Conservation (phyloP, 345 rosid species). For the Microcos paniculata region DNA sequence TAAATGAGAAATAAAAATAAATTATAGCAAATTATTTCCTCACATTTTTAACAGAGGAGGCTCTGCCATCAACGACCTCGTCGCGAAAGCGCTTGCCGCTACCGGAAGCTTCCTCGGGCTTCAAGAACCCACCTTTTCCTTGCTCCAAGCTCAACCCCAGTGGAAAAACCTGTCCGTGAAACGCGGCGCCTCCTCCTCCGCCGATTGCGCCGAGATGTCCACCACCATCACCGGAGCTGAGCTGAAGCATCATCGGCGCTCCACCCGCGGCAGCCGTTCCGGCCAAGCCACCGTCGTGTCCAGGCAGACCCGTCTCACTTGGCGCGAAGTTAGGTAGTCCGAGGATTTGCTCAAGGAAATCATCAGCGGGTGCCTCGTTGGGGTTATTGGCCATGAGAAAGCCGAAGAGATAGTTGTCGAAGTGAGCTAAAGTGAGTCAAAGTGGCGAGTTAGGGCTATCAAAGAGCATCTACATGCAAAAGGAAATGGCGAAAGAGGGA, state of each 20-base stretch:
- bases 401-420: not conserved
- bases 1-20: not conserved
- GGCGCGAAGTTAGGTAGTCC: slow-evolving; percentile 68
- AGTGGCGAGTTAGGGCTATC: slow-evolving; percentile 18
- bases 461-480: slow-evolving; percentile 44
- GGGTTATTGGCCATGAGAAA: slow-evolving; percentile 77
- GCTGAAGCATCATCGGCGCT: slow-evolving; percentile 85
- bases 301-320: slow-evolving; percentile 52
- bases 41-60: slow-evolving; percentile 68
- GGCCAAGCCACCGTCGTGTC: slow-evolving; percentile 44
- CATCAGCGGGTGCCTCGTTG: slow-evolving; percentile 65
- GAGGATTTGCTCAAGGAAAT: slow-evolving; percentile 91
- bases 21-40: slow-evolving; percentile 21
- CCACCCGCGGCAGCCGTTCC: slow-evolving; percentile 37
- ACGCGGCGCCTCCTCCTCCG: slow-evolving; percentile 50
- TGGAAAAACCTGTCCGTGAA: slow-evolving; percentile 76
- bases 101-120: slow-evolving; percentile 74
- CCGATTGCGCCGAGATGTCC: slow-evolving; percentile 44
- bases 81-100: slow-evolving; percentile 75
- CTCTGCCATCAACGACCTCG: slow-evolving; percentile 69
- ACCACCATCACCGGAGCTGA: slow-evolving; percentile 72
- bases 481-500: slow-evolving; percentile 1
- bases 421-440: slow-evolving; percentile 23
- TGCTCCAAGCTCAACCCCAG: slow-evolving; percentile 85
- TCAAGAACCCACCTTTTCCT: slow-evolving; percentile 80